Base-by-base conservation (phyloP, 106 monocot species). In the Dendrobium catenatum region DNA sequence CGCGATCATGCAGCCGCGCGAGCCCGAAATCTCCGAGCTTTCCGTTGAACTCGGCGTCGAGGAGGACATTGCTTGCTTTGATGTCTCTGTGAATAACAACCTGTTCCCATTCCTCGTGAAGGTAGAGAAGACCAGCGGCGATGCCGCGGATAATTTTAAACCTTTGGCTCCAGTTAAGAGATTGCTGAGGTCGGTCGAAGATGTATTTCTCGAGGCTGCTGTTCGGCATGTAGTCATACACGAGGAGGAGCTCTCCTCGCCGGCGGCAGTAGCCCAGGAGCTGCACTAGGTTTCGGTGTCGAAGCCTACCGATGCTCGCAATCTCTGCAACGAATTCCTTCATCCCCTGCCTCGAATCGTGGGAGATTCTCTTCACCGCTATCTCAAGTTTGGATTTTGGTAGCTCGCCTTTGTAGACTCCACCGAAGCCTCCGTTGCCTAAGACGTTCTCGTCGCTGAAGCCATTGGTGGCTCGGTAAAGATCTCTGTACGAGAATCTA, bases 11-110 rank as follows among this genome's bases (percentile, higher is more conserved):
- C 31, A 83, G 78, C 51, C 68, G 70, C 2, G 83, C 83, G 1
- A 83, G 55, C n/a, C 83, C 83, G 42, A 79, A 83, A 47, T 83
- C 83, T 8, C 83, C 79, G 6, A 83, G 61, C 56, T 78, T 78
- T 22, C 55, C 83, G 58, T 83, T 79, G 66, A 83, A 42, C 0
- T 79, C 73, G 42, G 70, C 31, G 37, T 83, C 83, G 46, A 79
- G 73, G 8, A 83, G 77, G 5, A 88, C 83, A 42, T 88, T 88
- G 80, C 82, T 80, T 29, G 88, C 85, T 41, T 88, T 88, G 58
- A 88, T 85, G 85, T 88, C 88, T 26, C 88, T 83, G 48, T 88
- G 88, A 56, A 88, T 72, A 18, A 88, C 81, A 7, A 77, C 79
- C 55, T 82, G 42, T 74, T 84, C 84, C 84, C 80, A 84, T 22